Evolutionary conservation across 2,329 filamentous ascomycete genomes (phyloP), one percentile per base, ranked within the genome.

Genomic region (Laburnicola sp.): DNA sequence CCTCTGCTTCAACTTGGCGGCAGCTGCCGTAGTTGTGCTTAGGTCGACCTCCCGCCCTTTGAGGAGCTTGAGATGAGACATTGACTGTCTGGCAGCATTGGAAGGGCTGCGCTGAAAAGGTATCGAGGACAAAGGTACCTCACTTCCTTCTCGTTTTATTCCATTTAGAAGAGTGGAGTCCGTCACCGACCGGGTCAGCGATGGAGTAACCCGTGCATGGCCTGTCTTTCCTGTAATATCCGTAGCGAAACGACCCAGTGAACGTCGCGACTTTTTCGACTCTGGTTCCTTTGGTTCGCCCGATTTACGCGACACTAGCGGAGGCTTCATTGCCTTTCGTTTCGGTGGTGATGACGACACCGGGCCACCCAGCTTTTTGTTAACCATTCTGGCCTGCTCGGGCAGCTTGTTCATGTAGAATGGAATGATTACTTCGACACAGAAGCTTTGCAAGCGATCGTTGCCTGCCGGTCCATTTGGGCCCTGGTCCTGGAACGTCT

Each of bases 401-500:
- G 88, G 88, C n/a, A 92, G 76, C 30, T 89, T 85, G 10, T 88
- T 83, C 30, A 87, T 86, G 67, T 91, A 94, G 83, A 93, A 93
- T 30, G 89, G 89, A 38, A 91, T 76, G 60, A 94, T 85, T 35
- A 94, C 86, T 65, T 94, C 89, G 11, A 89, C 79, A 64, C 88
- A 93, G 66, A 93, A 94, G 66, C 88, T 86, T 56, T 82, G 84
- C 5, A 92, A 75, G 5, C 86, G 83, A 64, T 92, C 88, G 75
- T 50, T 75, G 53, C 62, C 54, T 50, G 64, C 48, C 16, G 42
- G 34, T 5, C 44, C 39, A 25, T 53, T 44, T 45, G 64, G 62
- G 28, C 60, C 60, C 48, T 37, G 56, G 50, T 32, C 69, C 62
- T 21, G 58, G n/a, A n/a, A n/a, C 34, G 50, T 62, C 47, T 64